Conservation (phyloP, 768 basidiomycete genomes). For the Mycena crocata region DNA sequence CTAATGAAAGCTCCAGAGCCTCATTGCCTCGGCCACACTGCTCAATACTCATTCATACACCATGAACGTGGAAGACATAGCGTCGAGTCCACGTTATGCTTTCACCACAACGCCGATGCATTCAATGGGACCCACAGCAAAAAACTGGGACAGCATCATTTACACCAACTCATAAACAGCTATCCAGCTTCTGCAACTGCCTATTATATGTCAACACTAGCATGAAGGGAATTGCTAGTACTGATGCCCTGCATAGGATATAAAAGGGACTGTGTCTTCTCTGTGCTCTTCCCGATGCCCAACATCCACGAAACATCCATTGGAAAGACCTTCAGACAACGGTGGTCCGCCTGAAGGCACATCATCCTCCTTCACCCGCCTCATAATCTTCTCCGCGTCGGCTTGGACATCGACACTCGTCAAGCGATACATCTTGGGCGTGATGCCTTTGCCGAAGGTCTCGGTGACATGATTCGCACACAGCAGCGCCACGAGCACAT, state of each 20-base stretch:
- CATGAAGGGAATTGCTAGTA: not conserved
- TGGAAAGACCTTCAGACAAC: constrained; percentile 29
- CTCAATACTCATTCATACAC: too few relatives aligned
- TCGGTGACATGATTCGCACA: constrained; percentile 76
- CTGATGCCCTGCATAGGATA: constrained; percentile 21
- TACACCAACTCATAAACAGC: too few relatives aligned
- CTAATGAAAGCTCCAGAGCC: too few relatives aligned
- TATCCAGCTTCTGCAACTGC: too few relatives aligned
- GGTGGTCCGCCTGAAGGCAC: not conserved
- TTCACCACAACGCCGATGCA: too few relatives aligned
- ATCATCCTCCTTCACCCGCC: not conserved
- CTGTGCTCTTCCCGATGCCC: constrained; percentile 37
- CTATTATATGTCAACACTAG: not conserved
- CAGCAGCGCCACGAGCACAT: constrained; percentile 69
- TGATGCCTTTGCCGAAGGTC: constrained; percentile 74
- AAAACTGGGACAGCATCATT: too few relatives aligned
- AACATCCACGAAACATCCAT: constrained; percentile 29
- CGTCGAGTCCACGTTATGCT: too few relatives aligned
- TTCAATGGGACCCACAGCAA: too few relatives aligned
- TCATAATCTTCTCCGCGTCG: constrained; percentile 50
- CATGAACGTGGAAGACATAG: too few relatives aligned
- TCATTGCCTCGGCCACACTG: too few relatives aligned
- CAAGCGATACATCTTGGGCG: constrained; percentile 69
- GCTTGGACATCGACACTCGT: constrained; percentile 57
- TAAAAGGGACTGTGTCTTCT: constrained; percentile 24